These are phyloP conservation scores for Penicillium maclennaniae DNA, from an alignment of 495 filamentous ascomycete species.

Conservation along the genomic window DNA sequence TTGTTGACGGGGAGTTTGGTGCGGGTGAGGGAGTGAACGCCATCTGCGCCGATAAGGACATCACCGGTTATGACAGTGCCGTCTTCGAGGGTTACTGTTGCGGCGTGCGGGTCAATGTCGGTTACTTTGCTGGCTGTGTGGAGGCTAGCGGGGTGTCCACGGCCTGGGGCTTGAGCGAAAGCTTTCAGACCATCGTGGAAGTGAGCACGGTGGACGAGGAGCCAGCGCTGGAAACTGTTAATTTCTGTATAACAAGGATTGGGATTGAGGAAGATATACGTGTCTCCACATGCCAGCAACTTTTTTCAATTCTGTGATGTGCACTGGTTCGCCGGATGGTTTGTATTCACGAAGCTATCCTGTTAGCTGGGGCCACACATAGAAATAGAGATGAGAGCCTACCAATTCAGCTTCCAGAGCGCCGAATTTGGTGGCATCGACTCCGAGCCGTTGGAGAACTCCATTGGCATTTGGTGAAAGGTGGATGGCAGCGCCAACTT, in stretches of 20 bases:
- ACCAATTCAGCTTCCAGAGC: constrained; percentile 35
- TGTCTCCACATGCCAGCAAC: constrained; percentile 35
- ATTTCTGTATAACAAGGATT: not conserved
- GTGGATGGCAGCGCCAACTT: constrained; percentile 54
- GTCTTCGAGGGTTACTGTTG: constrained; percentile 34
- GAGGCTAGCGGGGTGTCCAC: constrained; percentile 39
- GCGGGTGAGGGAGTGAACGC: constrained; percentile 40
- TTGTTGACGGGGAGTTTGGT: constrained; percentile 36
- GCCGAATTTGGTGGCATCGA: constrained; percentile 30
- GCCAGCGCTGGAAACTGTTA: constrained; percentile 36
- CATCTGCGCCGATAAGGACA: constrained; percentile 47
- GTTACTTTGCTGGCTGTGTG: constrained; percentile 42
- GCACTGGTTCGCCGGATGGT: constrained; percentile 29
- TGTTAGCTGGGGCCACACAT: not conserved
- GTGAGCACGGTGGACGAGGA: constrained; percentile 48
- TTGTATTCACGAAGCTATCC: constrained; percentile 30
- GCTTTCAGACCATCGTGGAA: constrained; percentile 47
- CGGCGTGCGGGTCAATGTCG: constrained; percentile 40
- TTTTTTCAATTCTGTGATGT: constrained; percentile 32
- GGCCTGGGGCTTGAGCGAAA: constrained; percentile 35
- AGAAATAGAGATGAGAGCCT: not conserved
- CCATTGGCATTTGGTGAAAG: constrained; percentile 53
- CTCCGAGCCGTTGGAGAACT: constrained; percentile 42
- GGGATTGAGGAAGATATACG: constrained; percentile 14
- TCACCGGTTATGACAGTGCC: constrained; percentile 37